These are phyloP conservation scores for Pseudocercospora musae DNA, from an alignment of 2,329 filamentous ascomycete genomes.

Conservation along the genomic window DNA sequence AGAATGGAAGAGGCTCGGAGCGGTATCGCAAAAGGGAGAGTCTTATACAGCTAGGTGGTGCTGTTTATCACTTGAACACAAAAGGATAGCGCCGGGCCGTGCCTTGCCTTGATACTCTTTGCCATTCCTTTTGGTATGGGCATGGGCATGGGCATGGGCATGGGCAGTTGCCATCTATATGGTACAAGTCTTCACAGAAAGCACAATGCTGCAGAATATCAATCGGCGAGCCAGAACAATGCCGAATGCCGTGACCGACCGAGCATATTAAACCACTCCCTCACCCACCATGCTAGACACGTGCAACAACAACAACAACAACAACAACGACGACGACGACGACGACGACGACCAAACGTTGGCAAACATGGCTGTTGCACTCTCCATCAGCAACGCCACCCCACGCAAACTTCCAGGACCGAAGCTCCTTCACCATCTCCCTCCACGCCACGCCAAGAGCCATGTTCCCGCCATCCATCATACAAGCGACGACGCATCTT, in stretches of 20 bases:
- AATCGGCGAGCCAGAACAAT: not conserved
- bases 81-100: not conserved
- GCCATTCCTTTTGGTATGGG: too few relatives aligned
- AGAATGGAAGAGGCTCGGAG: not conserved
- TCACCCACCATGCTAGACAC: too few relatives aligned
- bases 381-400: slow-evolving; percentile 58
- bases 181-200: not conserved
- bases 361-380: slow-evolving; percentile 16
- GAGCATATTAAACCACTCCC: not conserved
- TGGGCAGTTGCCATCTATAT: not conserved
- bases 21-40: not conserved
- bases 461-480: slow-evolving; percentile 61
- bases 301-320: too few relatives aligned
- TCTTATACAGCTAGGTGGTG: not conserved
- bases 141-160: too few relatives aligned
- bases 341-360: not conserved
- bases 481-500: slow-evolving; percentile 48
- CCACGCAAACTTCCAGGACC: slow-evolving; percentile 55
- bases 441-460: slow-evolving; percentile 44
- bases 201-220: not conserved
- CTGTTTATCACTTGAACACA: not conserved
- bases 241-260: not conserved
- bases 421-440: slow-evolving; percentile 59
- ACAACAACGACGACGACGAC: not conserved
- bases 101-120: not conserved